Evolutionary conservation across 2,329 filamentous ascomycete genomes (phyloP).

Genomic region (Cercospora canescens): DNA sequence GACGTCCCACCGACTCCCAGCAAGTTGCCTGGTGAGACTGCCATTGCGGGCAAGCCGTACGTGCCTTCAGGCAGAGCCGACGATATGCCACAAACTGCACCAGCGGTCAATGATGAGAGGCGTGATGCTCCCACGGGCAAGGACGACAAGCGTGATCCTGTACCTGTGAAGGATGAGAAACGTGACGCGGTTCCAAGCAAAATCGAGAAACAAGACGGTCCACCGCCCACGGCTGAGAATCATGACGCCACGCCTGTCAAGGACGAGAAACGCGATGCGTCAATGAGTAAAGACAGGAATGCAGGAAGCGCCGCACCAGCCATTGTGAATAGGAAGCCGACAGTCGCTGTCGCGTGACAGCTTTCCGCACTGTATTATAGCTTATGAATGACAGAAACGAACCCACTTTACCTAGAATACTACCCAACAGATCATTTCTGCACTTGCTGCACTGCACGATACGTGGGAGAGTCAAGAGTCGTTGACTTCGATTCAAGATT

Average conservation of each 20-base stretch:
- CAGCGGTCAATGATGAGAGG: background rate
- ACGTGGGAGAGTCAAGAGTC: background rate
- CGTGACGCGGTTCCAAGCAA: background rate
- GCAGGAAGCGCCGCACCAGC: background rate
- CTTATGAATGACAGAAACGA: background rate
- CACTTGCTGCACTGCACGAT: background rate
- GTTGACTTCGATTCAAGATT: background rate
- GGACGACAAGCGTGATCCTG: background rate
- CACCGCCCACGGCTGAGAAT: background rate
- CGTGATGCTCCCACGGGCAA: background rate
- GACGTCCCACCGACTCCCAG: conserved; percentile 1
- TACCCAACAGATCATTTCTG: background rate
- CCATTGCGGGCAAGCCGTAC: conserved; percentile 4
- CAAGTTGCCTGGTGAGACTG: background rate
- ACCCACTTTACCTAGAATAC: background rate
- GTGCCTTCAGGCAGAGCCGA: conserved; percentile 1
- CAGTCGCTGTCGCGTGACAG: background rate
- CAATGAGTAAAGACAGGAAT: background rate
- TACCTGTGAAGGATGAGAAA: background rate
- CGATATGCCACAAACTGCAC: background rate
- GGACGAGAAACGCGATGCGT: background rate
- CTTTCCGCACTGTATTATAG: background rate
- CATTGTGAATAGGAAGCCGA: background rate
- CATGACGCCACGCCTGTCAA: background rate
- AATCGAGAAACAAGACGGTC: background rate